Conservation (phyloP, 176 grass and related monocot species). For the Calamus simplicifolius region DNA sequence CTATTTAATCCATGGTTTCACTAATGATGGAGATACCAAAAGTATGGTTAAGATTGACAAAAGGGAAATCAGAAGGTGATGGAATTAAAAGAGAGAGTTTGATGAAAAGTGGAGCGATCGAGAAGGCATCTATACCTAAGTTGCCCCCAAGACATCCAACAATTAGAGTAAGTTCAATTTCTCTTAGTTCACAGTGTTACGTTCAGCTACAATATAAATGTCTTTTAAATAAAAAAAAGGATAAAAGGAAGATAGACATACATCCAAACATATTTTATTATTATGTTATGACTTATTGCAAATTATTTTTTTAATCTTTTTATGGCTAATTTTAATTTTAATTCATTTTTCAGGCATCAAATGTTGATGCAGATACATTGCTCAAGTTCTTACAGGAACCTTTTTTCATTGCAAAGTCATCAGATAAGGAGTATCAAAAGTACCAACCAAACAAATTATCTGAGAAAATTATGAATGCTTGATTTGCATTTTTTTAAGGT, state of each 20-base stretch:
- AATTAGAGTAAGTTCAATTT: constrained; percentile 21
- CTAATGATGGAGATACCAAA: constrained; percentile 16
- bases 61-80: constrained; percentile 9
- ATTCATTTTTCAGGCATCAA: constrained; percentile 3
- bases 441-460: constrained; percentile 81
- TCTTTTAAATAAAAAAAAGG: too few relatives aligned
- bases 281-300: not conserved
- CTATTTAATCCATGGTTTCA: constrained; percentile 36
- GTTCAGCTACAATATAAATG: too few relatives aligned
- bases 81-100: constrained; percentile 24
- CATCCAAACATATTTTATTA: not conserved
- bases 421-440: constrained; percentile 13
- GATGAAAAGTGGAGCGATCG: constrained; percentile 13
- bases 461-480: constrained; percentile 80
- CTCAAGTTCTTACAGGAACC: constrained; percentile 24
- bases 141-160: constrained; percentile 21
- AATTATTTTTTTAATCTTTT: not conserved
- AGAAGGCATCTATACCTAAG: constrained; percentile 5
- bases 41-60: constrained; percentile 16
- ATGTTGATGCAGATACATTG: constrained; percentile 17
- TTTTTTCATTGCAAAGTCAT: not conserved
- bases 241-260: too few relatives aligned
- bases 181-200: too few relatives aligned
- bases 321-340: not conserved
- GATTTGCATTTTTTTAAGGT: constrained; percentile 71